Conservation (phyloP, 495 filamentous ascomycete genomes). For the Extremus antarcticus region DNA sequence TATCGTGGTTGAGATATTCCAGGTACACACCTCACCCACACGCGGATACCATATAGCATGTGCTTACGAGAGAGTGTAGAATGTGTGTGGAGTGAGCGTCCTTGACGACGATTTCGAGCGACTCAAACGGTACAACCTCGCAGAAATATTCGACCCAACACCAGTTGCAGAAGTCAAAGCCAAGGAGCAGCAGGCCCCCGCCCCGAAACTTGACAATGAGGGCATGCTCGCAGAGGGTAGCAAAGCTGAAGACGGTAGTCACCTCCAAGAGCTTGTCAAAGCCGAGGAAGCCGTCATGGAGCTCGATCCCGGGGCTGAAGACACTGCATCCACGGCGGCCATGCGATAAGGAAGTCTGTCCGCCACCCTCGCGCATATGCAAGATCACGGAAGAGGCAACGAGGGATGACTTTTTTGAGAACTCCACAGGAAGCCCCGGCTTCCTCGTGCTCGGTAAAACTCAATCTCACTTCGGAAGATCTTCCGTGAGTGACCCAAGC, state of each 20-base stretch:
- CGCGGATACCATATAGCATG: not conserved
- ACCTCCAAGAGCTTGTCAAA: not conserved
- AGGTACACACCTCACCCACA: conserved; percentile 44
- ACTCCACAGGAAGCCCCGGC: not conserved
- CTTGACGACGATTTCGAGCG: conserved; percentile 57
- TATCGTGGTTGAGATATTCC: conserved; percentile 79
- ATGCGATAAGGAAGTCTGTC: not conserved
- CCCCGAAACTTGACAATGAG: no score
- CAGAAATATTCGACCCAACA: conserved; percentile 49
- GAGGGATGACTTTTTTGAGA: not conserved
- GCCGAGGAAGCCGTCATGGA: not conserved
- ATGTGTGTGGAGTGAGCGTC: conserved; percentile 69
- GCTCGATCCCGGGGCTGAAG: not conserved
- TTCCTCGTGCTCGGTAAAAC: not conserved
- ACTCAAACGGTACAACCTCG: conserved; percentile 62
- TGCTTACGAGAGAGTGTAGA: conserved; percentile 37
- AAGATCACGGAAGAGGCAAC: not conserved
- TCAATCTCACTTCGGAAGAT: no score
- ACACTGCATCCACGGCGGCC: not conserved
- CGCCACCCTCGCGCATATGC: no score
- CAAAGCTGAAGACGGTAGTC: not conserved
- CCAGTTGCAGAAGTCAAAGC: not conserved
- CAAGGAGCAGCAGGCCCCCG: no score
- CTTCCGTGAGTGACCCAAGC: no score
- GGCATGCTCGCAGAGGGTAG: not conserved